These are phyloP conservation scores for Pseudevernia furfuracea DNA, from an alignment of 495 filamentous ascomycete species.

Conservation along the genomic window DNA sequence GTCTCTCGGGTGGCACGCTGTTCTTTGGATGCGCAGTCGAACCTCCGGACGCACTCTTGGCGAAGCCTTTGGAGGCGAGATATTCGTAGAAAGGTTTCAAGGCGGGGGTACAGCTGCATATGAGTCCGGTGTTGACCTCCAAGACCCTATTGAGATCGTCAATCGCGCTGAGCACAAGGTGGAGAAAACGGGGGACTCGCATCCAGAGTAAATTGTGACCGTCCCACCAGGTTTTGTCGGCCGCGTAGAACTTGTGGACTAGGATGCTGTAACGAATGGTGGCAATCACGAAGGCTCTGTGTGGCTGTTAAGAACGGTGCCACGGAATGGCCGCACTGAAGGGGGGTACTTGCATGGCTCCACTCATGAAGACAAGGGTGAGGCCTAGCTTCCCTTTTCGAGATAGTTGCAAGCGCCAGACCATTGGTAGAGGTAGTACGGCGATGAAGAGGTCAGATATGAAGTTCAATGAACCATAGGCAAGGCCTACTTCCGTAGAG, in stretches of 20 bases:
- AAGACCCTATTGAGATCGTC: constrained; percentile 25
- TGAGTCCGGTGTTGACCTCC: constrained; percentile 40
- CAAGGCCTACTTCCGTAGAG: constrained; percentile 28
- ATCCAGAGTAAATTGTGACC: constrained; percentile 3
- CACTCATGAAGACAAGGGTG: constrained; percentile 38
- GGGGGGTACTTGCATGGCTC: constrained; percentile 28
- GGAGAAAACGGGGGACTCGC: neutral
- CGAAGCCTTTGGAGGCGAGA: neutral
- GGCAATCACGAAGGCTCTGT: neutral
- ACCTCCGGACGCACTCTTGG: neutral
- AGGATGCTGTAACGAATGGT: neutral
- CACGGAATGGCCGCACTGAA: constrained; percentile 28
- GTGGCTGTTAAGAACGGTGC: constrained; percentile 12
- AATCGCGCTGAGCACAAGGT: neutral
- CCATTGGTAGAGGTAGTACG: constrained; percentile 33
- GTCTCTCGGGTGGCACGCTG: neutral
- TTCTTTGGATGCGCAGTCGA: neutral
- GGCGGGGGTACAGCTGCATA: constrained; percentile 29
- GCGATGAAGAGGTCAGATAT: constrained; percentile 37
- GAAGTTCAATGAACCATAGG: constrained; percentile 34
- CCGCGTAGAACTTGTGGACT: neutral
- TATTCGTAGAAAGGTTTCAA: constrained; percentile 12
- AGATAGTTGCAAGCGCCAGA: constrained; percentile 35
- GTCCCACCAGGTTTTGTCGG: constrained; percentile 27
- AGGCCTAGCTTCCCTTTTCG: constrained; percentile 37